phyloP scores from a whole-genome alignment of 2,329 filamentous ascomycete genomes.

The Venturia effusa region DNA sequence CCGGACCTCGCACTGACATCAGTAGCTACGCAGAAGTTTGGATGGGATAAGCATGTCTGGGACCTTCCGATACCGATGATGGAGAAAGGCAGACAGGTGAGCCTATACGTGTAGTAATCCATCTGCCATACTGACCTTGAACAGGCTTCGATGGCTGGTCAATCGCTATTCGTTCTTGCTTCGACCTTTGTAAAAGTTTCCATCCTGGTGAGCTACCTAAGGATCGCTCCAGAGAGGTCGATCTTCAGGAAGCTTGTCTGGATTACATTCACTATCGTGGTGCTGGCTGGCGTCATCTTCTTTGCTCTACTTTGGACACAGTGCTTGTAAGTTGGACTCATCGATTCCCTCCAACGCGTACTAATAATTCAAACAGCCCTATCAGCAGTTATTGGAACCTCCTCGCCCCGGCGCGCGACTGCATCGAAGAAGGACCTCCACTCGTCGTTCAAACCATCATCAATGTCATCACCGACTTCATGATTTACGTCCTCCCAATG shows the following conservation, averaged over 20 bases:
- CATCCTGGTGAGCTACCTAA: constrained; percentile 28
- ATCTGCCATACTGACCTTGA: constrained; percentile 14
- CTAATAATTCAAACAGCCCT: background rate
- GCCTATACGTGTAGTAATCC: background rate
- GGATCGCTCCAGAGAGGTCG: constrained; percentile 28
- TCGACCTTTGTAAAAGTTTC: constrained; percentile 28
- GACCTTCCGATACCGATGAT: constrained; percentile 18
- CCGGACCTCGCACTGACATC: background rate
- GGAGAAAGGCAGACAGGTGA: constrained; percentile 8
- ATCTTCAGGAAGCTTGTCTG: constrained; percentile 27
- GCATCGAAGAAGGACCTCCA: constrained; percentile 11
- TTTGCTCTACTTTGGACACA: constrained; percentile 24
- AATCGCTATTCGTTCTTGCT: constrained; percentile 27
- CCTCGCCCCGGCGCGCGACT: background rate
- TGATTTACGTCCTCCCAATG: constrained; percentile 11
- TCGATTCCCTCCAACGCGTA: background rate
- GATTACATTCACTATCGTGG: constrained; percentile 24
- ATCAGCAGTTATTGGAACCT: constrained; percentile 12
- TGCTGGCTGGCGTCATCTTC: constrained; percentile 25
- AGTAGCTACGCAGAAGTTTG: constrained; percentile 24
- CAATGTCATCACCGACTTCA: constrained; percentile 10
- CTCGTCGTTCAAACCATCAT: constrained; percentile 7
- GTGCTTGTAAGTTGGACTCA: constrained; percentile 7
- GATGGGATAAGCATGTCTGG: constrained; percentile 29
- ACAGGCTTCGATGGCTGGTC: constrained; percentile 27